These are phyloP conservation scores for Daedalea quercina DNA, from an alignment of 768 basidiomycete species.

Conservation along the genomic window DNA sequence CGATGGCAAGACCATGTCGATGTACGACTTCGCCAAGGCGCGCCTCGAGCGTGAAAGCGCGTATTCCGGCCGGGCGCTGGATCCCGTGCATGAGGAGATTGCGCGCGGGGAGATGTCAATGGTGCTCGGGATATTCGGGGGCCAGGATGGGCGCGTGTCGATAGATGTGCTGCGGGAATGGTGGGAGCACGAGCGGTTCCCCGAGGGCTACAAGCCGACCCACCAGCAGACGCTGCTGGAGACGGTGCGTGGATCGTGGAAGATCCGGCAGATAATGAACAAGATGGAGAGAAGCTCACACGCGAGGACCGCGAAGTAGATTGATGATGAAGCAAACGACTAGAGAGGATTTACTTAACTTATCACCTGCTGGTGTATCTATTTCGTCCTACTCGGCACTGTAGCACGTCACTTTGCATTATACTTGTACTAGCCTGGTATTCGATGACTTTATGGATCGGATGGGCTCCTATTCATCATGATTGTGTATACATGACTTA, in stretches of 20 bases:
- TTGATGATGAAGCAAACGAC: too few species aligned
- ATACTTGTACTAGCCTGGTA: too few species aligned
- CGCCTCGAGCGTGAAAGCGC: slow-evolving; percentile 45
- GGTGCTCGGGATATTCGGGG: slow-evolving; percentile 46
- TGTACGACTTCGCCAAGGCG: slow-evolving; percentile 38
- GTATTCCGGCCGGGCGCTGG: slow-evolving; percentile 31
- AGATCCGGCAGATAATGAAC: background rate
- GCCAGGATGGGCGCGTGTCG: background rate
- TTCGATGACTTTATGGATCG: too few species aligned
- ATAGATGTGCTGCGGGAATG: background rate
- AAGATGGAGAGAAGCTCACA: background rate
- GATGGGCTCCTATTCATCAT: too few species aligned
- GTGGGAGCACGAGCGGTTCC: slow-evolving; percentile 6
- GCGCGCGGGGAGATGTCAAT: slow-evolving; percentile 66
- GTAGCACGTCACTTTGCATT: too few species aligned
- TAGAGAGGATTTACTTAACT: too few species aligned
- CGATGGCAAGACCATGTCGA: slow-evolving; percentile 9
- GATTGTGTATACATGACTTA: too few species aligned
- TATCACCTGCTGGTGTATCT: too few species aligned
- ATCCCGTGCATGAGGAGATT: slow-evolving; percentile 46
- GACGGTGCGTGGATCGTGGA: background rate
- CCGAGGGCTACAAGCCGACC: background rate
- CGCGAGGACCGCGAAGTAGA: too few species aligned
- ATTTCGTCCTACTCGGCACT: too few species aligned
- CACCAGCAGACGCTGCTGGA: slow-evolving; percentile 2